Base-by-base conservation (phyloP, 2,329 filamentous ascomycete species). In the Metarhizium rileyi region DNA sequence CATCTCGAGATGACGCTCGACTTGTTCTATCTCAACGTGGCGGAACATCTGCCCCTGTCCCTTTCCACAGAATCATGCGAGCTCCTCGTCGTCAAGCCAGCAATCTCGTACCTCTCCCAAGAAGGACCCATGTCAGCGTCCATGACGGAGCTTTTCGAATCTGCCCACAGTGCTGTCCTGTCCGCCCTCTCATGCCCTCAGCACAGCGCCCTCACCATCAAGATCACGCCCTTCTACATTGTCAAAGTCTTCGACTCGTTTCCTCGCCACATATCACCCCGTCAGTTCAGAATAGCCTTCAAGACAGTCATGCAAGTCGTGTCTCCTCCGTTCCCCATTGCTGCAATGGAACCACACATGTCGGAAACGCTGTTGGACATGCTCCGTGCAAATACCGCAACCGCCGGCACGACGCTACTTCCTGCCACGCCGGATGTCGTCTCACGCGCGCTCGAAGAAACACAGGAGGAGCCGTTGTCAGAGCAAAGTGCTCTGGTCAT, bases 281-380 rank as follows among this genome's bases (percentile, higher is more conserved):
- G 90, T 16, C 90, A 96, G 63, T 95, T 96, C 71, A 80, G 90
- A 27, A 74, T 95, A 9, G 90, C 90, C 10, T 90, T 95, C 72
- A 87, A 85, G 63, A 91, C 88, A 2, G 73, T 95, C 43, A 80
- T 95, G 65, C 84, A 86, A 58, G 84, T 94, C 52, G 82, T 89
- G 10, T 84, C 86, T 3, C 88, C 90, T 3, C 90, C 90, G 0
- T 89, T 86, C 35, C 77, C 81, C 1, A 77, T 94, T 38, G 81
- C 86, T 30, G 81, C 80, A 44, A 76, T 76, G 5, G 84, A 93
- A 54, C 87, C 87, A 0, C 76, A 86, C 50, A 76, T 95, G n/a
- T 83, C 87, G 2, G 87, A 90, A 53, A 84, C 83, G 1, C 70
- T 95, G 1, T 73, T 95, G 12, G 90, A 96, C 61, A 83, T 94